A percentile compares a stretch with the other conserved stretches of the same genome.
Evolutionary conservation across 148 eudicot genomes (phyloP).

Genomic region (Diospyros lotus): DNA sequence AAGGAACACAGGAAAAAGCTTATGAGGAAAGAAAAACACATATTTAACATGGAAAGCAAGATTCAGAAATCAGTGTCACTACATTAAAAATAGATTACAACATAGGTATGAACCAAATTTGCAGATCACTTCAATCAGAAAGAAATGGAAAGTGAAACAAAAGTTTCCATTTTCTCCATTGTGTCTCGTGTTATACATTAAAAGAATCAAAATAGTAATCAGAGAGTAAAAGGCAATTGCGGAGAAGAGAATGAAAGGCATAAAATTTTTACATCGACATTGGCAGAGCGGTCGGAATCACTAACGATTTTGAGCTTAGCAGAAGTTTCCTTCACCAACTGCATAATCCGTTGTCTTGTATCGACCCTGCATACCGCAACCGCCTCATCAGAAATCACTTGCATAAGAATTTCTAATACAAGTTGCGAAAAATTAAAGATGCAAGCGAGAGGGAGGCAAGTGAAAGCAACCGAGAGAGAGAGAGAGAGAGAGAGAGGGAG

Average conservation of each 20-base stretch:
- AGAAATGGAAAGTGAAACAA: background rate
- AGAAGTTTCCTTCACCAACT: slow-evolving; percentile 67
- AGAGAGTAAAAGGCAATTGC: background rate
- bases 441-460: background rate
- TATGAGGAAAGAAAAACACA: no score
- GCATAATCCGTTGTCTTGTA: slow-evolving; percentile 54
- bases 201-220: no score
- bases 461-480: background rate
- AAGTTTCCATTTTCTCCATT: background rate
- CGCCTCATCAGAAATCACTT: background rate
- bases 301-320: slow-evolving; percentile 59
- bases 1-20: no score
- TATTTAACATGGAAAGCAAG: background rate
- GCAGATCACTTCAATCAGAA: background rate
- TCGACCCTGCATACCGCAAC: slow-evolving; percentile 33
- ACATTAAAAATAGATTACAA: background rate
- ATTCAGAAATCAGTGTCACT: background rate
- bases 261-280: slow-evolving; percentile 33
- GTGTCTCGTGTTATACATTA: background rate
- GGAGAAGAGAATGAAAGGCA: background rate
- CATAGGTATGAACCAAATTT: background rate
- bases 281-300: slow-evolving; percentile 42
- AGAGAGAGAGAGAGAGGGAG: background rate
- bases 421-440: background rate
- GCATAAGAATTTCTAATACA: background rate